These are phyloP conservation scores for Scedosporium dehoogii DNA, from an alignment of 2,329 filamentous ascomycete species.

Conservation along the genomic window DNA sequence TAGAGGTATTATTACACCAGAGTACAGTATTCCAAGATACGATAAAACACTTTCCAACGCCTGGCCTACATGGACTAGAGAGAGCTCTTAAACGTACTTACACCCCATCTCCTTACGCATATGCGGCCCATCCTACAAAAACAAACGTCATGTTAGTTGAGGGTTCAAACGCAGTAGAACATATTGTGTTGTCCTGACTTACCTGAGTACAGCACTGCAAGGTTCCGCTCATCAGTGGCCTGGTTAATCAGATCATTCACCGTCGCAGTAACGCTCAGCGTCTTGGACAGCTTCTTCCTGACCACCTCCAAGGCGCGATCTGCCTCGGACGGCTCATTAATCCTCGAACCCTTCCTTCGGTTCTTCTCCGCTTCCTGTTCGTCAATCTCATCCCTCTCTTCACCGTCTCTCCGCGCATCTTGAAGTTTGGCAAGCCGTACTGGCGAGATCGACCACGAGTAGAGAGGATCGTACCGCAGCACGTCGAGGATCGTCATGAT, in stretches of 20 bases:
- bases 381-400: slow-evolving; percentile 24
- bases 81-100: slow-evolving; percentile 13
- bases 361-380: slow-evolving; percentile 30
- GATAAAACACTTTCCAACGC: background rate
- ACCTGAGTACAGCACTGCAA: slow-evolving; percentile 84
- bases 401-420: slow-evolving; percentile 44
- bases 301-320: slow-evolving; percentile 88
- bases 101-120: slow-evolving; percentile 29
- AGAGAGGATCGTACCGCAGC: slow-evolving; percentile 92
- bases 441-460: slow-evolving; percentile 85
- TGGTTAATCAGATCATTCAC: slow-evolving; percentile 97
- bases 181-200: slow-evolving; percentile 17
- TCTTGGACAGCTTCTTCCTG: slow-evolving; percentile 90
- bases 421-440: slow-evolving; percentile 55
- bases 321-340: slow-evolving; percentile 62
- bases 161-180: background rate
- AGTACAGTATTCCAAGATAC: background rate
- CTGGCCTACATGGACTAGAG: background rate
- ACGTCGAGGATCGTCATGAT: slow-evolving; percentile 99
- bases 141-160: slow-evolving; percentile 1
- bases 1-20: background rate
- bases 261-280: slow-evolving; percentile 84
- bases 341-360: slow-evolving; percentile 20
- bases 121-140: slow-evolving; percentile 33
- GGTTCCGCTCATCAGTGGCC: slow-evolving; percentile 82